Conservation (phyloP, 805 yeast genomes). For the Torulaspora gathmanii region DNA sequence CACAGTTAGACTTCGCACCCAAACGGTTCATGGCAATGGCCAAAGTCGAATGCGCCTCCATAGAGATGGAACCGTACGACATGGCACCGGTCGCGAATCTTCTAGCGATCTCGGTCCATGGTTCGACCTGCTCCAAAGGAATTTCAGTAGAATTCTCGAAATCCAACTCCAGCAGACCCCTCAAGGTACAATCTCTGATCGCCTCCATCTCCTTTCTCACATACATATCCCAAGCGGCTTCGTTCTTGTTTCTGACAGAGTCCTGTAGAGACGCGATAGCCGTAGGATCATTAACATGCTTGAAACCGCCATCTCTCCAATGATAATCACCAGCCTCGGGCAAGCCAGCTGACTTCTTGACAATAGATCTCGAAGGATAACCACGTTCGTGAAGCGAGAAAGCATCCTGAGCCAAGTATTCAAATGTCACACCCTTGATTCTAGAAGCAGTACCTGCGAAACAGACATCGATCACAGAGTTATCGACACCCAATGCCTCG, state of each 20-base stretch:
- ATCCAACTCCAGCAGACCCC: conserved; percentile 92
- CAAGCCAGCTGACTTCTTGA: conserved; percentile 60
- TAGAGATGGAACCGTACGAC: conserved; percentile 97
- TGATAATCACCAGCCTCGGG: conserved; percentile 97
- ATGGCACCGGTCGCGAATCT: conserved; percentile 99
- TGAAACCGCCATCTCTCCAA: conserved; percentile 98
- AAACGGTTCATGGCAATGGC: conserved; percentile 98
- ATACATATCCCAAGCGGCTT: conserved; percentile 84
- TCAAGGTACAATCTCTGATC: conserved; percentile 82
- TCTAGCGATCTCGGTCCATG: conserved; percentile 98
- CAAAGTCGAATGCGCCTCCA: conserved; percentile 96
- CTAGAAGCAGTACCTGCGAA: conserved; percentile 97
- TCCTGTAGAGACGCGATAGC: conserved; percentile 95
- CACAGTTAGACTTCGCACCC: conserved; percentile 97
- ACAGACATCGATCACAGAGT: conserved; percentile 90
- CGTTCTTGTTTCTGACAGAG: conserved; percentile 96
- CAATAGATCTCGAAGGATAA: conserved; percentile 69
- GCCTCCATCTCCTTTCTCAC: conserved; percentile 88
- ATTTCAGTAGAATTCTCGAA: conserved; percentile 64
- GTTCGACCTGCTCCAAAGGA: conserved; percentile 97
- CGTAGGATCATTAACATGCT: conserved; percentile 89
- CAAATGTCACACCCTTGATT: conserved; percentile 92
- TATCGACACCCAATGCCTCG: conserved; percentile 94
- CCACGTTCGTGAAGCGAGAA: conserved; percentile 91
- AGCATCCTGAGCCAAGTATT: conserved; percentile 94